phyloP scores from a whole-genome alignment of 202 grass and related monocot genomes.

The Cymbopogon flexuosus region DNA sequence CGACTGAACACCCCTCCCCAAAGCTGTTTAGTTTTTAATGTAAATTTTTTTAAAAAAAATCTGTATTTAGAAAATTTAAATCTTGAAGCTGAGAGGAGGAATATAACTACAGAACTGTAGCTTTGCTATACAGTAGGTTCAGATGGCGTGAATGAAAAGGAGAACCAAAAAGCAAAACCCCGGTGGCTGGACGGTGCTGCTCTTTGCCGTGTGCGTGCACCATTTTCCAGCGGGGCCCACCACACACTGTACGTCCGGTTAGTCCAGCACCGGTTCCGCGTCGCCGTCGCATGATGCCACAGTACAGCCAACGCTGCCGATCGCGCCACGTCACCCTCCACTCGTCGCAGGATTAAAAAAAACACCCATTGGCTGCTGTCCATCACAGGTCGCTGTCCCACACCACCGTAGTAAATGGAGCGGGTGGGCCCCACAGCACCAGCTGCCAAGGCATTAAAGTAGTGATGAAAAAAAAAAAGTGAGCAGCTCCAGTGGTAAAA shows the following conservation, averaged over 20 bases:
- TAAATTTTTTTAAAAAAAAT: too few species aligned
- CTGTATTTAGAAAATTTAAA: too few species aligned
- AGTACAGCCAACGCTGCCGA: not conserved
- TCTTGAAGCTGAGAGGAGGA: too few species aligned
- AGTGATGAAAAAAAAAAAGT: not conserved
- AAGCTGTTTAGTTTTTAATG: too few species aligned
- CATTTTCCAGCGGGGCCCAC: not conserved
- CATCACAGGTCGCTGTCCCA: slow-evolving; percentile 36
- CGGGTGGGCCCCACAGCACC: not conserved
- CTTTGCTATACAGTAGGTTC: too few species aligned
- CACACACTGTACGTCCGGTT: not conserved
- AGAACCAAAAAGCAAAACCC: too few species aligned
- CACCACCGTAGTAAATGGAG: slow-evolving; percentile 18
- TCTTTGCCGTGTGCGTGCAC: not conserved
- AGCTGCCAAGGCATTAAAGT: slow-evolving; percentile 3
- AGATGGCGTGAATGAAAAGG: too few species aligned
- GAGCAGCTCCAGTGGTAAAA: not conserved
- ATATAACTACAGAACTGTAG: too few species aligned
- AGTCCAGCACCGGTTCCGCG: not conserved
- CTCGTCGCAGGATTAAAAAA: not conserved
- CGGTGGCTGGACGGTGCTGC: too few species aligned
- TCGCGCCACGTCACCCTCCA: slow-evolving; percentile 33
- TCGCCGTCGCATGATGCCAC: slow-evolving; percentile 38
- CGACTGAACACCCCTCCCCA: too few species aligned
- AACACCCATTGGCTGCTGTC: slow-evolving; percentile 15